These are phyloP conservation scores for Lithospermum erythrorhizon DNA, from an alignment of 257 asterid genomes.

Conservation along the genomic window DNA sequence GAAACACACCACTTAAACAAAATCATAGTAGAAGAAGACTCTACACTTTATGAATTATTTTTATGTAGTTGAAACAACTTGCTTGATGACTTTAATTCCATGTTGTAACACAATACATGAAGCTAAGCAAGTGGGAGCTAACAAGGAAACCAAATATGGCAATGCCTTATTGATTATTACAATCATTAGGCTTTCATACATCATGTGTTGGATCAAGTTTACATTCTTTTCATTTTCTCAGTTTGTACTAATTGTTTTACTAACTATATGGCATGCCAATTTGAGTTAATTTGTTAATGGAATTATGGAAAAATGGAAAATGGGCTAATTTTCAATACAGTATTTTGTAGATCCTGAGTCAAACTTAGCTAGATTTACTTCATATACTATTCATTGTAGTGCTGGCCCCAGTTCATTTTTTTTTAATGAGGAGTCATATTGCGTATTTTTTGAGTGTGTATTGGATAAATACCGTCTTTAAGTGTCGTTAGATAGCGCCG, in stretches of 20 bases:
- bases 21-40: slow-evolving; percentile 9
- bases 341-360: too few species aligned
- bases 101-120: neutral
- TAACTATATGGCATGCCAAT: neutral
- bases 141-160: slow-evolving; percentile 1
- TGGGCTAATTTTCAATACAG: too few species aligned
- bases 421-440: too few species aligned
- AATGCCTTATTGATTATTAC: too few species aligned
- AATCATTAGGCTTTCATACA: neutral
- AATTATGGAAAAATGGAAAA: too few species aligned
- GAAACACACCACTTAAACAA: slow-evolving; percentile 21
- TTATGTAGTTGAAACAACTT: neutral
- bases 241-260: neutral
- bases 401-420: too few species aligned
- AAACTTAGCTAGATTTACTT: too few species aligned
- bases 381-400: too few species aligned
- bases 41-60: neutral
- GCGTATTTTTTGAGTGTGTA: too few species aligned
- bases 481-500: too few species aligned
- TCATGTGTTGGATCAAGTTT: neutral
- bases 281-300: neutral
- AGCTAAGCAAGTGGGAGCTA: slow-evolving; percentile 4
- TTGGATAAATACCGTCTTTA: too few species aligned
- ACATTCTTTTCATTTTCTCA: neutral
- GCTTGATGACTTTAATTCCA: too few species aligned